Percentiles rank a stretch among this genome's conserved stretches.
Evolutionary conservation across 108 stramenopile species (phyloP).

Genomic region (Cyclotella distinguenda): DNA sequence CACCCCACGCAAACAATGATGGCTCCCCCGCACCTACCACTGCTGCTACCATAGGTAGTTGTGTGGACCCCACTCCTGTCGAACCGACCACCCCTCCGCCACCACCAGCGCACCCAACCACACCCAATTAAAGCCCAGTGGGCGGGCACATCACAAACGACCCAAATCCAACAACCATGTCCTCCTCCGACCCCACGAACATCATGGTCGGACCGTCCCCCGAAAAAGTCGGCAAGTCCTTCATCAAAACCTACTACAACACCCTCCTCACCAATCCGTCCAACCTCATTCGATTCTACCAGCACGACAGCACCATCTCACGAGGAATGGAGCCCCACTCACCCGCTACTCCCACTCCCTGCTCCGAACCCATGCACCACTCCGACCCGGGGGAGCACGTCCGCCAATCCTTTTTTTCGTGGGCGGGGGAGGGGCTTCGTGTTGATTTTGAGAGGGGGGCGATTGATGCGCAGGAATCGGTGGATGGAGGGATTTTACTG

Average conservation of each 20-base stretch:
- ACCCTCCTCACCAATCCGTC: slow-evolving; percentile 59
- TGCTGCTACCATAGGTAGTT: no score
- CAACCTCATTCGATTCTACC: slow-evolving; percentile 62
- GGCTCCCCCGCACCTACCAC: no score
- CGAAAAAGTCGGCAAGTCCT: slow-evolving; percentile 63
- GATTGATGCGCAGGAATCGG: slow-evolving; percentile 82
- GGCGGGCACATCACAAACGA: neutral
- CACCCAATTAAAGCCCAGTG: no score
- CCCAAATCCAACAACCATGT: no score
- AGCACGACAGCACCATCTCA: slow-evolving; percentile 53
- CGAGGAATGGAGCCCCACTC: slow-evolving; percentile 52
- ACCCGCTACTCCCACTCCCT: slow-evolving; percentile 38
- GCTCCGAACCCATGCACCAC: slow-evolving; percentile 21
- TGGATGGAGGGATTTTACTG: slow-evolving; percentile 68
- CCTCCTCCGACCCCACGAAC: slow-evolving; percentile 4
- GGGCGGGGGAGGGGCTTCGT: slow-evolving; percentile 28
- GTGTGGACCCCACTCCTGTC: no score
- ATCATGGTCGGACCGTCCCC: slow-evolving; percentile 43
- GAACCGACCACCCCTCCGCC: no score
- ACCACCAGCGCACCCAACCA: no score
- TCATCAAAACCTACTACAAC: slow-evolving; percentile 84
- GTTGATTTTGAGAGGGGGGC: slow-evolving; percentile 69
- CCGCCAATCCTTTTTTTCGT: slow-evolving; percentile 33
- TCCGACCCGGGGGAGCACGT: slow-evolving; percentile 25
- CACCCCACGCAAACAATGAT: no score